Conservation (phyloP, 495 filamentous ascomycete genomes). For the Stereocaulon alpinum region DNA sequence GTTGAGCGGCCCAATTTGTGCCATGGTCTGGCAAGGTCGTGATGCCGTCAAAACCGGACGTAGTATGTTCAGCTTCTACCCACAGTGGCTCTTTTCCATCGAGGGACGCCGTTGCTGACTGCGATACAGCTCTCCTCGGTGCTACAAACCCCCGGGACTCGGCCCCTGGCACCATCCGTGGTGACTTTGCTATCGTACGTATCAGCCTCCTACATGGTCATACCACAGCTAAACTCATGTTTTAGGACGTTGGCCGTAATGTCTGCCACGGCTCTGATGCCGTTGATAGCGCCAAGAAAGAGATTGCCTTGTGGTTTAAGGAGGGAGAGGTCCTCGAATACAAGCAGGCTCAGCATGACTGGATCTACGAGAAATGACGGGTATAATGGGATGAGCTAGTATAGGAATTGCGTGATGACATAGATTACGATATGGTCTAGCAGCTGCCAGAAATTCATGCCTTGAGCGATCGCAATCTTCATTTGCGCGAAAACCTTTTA, state of each 20-base stretch:
- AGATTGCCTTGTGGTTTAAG: conserved; percentile 97
- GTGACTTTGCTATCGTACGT: conserved; percentile 61
- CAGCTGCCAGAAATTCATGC: too few relatives aligned
- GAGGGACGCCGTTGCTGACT: not conserved
- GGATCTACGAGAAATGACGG: conserved; percentile 82
- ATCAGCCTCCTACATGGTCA: not conserved
- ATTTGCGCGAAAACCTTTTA: too few relatives aligned
- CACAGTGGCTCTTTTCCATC: too few relatives aligned
- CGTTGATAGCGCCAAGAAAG: conserved; percentile 98
- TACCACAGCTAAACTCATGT: not conserved
- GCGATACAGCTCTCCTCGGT: conserved; percentile 63
- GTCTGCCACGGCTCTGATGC: conserved; percentile 98
- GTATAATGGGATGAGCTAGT: too few relatives aligned
- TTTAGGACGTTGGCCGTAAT: conserved; percentile 85
- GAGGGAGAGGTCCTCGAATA: conserved; percentile 69
- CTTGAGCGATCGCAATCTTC: too few relatives aligned
- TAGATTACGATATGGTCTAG: not conserved
- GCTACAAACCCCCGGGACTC: conserved; percentile 96
- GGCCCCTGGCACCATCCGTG: conserved; percentile 92
- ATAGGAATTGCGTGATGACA: not conserved
- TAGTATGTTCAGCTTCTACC: conserved; percentile 38
- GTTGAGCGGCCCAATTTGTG: conserved; percentile 89
- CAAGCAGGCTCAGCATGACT: conserved; percentile 69
- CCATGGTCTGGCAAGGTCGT: conserved; percentile 98
- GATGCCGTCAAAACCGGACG: conserved; percentile 98